A percentile compares a stretch with the other conserved stretches of the same genome.
Evolutionary conservation across 2,329 filamentous ascomycete species (phyloP).

Genomic region (Colletotrichum abscissum): DNA sequence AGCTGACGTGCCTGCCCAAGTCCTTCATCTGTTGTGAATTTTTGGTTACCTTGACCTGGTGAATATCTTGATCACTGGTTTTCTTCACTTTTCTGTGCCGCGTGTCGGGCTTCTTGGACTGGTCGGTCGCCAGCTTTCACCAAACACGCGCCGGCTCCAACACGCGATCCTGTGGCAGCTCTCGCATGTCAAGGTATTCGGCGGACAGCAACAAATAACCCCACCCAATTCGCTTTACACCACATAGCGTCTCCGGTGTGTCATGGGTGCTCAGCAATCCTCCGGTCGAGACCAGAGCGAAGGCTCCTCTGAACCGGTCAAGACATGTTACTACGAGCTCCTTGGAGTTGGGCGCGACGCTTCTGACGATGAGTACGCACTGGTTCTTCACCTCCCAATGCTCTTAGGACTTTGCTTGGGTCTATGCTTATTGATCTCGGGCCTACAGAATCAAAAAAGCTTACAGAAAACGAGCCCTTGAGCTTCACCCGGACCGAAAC

Average conservation of each 20-base stretch:
- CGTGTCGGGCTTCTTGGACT: background rate
- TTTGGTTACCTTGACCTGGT: too few species aligned
- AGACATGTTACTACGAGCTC: conserved; percentile 88
- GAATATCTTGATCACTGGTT: too few species aligned
- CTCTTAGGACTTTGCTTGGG: background rate
- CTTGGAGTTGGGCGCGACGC: conserved; percentile 79
- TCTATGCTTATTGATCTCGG: conserved; percentile 19
- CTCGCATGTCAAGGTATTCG: background rate
- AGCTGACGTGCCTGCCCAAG: too few species aligned
- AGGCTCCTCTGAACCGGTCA: conserved; percentile 49
- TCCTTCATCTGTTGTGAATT: too few species aligned
- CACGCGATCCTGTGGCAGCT: background rate
- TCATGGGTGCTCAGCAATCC: conserved; percentile 69
- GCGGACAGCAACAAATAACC: background rate
- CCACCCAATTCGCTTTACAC: background rate
- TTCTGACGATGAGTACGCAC: conserved; percentile 80
- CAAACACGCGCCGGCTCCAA: background rate
- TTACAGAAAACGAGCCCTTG: conserved; percentile 89
- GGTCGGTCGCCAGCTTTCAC: background rate
- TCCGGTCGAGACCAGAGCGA: conserved; percentile 46
- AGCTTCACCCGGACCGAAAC: conserved; percentile 95
- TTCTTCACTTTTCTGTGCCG: background rate
- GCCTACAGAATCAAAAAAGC: conserved; percentile 86
- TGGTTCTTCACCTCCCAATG: background rate
- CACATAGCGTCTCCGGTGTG: background rate